A percentile compares a stretch with the other conserved stretches of the same genome.
These are phyloP conservation scores for Brassica juncea DNA, from an alignment of 345 rosid genomes.

Conservation along the genomic window DNA sequence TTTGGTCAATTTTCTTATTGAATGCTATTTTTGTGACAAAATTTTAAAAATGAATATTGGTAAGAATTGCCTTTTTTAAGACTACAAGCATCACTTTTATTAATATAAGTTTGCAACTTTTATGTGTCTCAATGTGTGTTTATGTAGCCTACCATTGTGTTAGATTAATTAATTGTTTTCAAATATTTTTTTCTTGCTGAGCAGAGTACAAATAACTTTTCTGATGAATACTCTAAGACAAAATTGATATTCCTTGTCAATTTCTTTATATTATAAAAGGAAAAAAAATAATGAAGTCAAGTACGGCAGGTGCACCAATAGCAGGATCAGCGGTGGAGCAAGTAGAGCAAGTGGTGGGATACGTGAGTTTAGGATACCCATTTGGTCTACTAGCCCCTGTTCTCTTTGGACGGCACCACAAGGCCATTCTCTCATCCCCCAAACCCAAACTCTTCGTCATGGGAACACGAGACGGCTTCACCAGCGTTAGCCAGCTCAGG, in stretches of 20 bases:
- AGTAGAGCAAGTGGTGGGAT: conserved; percentile 73
- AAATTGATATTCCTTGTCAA: neutral
- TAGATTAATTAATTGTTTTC: no score
- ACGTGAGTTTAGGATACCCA: conserved; percentile 86
- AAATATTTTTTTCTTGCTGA: no score
- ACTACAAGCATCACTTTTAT: neutral
- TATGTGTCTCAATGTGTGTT: neutral
- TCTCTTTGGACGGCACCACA: conserved; percentile 88
- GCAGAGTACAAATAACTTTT: no score
- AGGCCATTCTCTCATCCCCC: conserved; percentile 63
- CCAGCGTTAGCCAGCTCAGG: conserved; percentile 78
- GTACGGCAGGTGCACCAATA: conserved; percentile 77
- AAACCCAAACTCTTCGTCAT: conserved; percentile 90
- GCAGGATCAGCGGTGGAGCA: conserved; percentile 90
- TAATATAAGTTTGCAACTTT: neutral
- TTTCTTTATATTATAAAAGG: neutral
- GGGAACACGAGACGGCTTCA: conserved; percentile 95
- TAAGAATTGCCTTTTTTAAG: no score
- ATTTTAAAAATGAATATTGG: no score
- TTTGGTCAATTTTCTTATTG: no score
- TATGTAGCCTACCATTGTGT: no score
- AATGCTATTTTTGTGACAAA: no score
- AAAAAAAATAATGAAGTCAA: neutral
- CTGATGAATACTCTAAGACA: no score
- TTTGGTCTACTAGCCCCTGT: conserved; percentile 79